phyloP scores from a whole-genome alignment of 768 basidiomycete genomes.

The Tricholoma terreum region DNA sequence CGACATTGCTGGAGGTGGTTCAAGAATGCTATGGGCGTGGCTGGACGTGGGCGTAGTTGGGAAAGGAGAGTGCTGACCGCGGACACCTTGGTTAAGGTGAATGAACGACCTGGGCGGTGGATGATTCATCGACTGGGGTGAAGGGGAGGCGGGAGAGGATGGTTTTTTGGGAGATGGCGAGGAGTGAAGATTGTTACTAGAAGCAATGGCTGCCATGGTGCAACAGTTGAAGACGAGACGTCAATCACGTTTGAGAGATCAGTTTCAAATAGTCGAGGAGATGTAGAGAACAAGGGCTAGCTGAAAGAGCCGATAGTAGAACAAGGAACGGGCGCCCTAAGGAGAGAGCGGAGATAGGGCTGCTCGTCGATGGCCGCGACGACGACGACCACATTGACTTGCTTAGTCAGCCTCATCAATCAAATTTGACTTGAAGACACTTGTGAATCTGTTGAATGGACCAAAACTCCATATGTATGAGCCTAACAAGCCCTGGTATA shows the following conservation, averaged over 20 bases:
- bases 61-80: conserved; percentile 41
- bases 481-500: too few species aligned
- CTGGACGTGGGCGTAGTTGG: conserved; percentile 37
- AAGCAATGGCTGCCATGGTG: conserved; percentile 16
- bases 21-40: conserved; percentile 34
- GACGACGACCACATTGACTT: too few species aligned
- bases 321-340: too few species aligned
- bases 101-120: conserved; percentile 40
- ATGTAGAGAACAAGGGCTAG: too few species aligned
- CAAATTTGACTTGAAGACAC: too few species aligned
- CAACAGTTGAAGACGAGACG: too few species aligned
- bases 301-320: too few species aligned
- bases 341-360: neutral
- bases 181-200: conserved; percentile 11
- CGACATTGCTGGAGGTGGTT: conserved; percentile 56
- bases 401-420: neutral
- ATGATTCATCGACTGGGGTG: conserved; percentile 35
- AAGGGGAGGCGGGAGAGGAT: conserved; percentile 43
- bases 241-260: too few species aligned
- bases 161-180: conserved; percentile 32
- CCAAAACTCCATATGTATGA: too few species aligned
- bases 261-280: too few species aligned
- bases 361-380: neutral
- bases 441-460: too few species aligned
- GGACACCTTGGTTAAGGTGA: conserved; percentile 33